These are phyloP conservation scores for Ustilago lituana DNA, from an alignment of 1,284 basidiomycete genomes.

Conservation along the genomic window DNA sequence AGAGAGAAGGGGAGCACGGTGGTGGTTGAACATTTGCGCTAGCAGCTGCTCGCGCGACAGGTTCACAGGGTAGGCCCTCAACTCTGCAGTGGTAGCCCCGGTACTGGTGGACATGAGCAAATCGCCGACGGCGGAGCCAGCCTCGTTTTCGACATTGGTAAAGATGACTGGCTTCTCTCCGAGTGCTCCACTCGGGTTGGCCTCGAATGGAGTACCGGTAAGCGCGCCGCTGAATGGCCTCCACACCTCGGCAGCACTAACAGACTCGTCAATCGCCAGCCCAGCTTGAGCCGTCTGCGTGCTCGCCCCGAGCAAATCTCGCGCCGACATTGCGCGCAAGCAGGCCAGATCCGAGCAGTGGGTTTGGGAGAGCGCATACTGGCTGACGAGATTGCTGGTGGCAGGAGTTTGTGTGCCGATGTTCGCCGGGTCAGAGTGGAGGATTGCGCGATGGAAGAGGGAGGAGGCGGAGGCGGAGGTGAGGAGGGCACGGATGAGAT, in stretches of 20 bases:
- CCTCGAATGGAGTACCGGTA: constrained; percentile 28
- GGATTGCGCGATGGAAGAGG: constrained; percentile 58
- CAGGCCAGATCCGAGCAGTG: constrained; percentile 46
- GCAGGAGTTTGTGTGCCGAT: constrained; percentile 36
- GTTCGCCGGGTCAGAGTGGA: constrained; percentile 53
- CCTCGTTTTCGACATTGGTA: constrained; percentile 56
- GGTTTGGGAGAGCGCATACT: constrained; percentile 26
- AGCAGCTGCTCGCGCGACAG: constrained; percentile 24
- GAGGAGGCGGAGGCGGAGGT: constrained; percentile 50
- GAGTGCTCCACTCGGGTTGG: not conserved
- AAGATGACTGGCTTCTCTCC: constrained; percentile 38
- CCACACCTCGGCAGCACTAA: constrained; percentile 46
- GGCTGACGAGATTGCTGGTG: constrained; percentile 33
- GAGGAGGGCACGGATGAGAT: constrained; percentile 75
- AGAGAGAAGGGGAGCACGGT: constrained; percentile 12
- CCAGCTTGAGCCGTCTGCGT: constrained; percentile 9
- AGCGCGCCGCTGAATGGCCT: constrained; percentile 42
- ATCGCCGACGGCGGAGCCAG: constrained; percentile 26
- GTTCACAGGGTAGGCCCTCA: constrained; percentile 16
- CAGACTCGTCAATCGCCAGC: constrained; percentile 14
- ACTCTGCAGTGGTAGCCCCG: constrained; percentile 2
- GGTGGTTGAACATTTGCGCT: constrained; percentile 40
- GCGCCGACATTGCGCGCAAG: constrained; percentile 26
- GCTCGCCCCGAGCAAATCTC: constrained; percentile 35
- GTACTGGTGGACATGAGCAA: constrained; percentile 20